phyloP scores from a whole-genome alignment of 768 basidiomycete genomes.

The Lactarius sp. region DNA sequence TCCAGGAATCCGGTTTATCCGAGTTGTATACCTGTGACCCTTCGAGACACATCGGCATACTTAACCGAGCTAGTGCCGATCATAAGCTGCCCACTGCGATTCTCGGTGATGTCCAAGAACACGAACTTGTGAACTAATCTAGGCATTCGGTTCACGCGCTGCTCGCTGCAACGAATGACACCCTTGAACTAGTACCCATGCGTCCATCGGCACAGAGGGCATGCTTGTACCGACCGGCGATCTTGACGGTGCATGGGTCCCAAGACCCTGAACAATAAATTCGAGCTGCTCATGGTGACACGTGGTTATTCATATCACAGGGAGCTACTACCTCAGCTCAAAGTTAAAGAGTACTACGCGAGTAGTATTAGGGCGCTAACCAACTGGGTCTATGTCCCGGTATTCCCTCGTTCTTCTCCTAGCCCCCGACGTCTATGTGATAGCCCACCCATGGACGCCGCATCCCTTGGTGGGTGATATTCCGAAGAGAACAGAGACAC shows the following conservation, averaged over 20 bases:
- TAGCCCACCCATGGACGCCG: neutral
- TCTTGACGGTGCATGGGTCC: neutral
- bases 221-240: neutral
- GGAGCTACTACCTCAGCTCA: slow-evolving; percentile 1
- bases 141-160: neutral
- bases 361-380: neutral
- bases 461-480: neutral
- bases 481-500: neutral
- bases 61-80: slow-evolving; percentile 2
- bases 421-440: neutral
- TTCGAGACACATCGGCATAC: neutral
- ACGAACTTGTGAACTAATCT: neutral
- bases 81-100: neutral
- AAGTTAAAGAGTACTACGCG: neutral
- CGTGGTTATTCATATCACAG: neutral
- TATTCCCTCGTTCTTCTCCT: neutral
- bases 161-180: neutral
- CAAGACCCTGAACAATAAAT: neutral
- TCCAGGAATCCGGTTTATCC: neutral
- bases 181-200: neutral
- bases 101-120: neutral
- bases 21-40: neutral
- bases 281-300: slow-evolving; percentile 1
- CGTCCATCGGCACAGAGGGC: neutral
- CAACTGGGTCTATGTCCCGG: neutral